Evolutionary conservation across 352 stramenopile species (phyloP), one percentile per base, ranked within the genome.

Genomic region (Poterioochromonas sp.): DNA sequence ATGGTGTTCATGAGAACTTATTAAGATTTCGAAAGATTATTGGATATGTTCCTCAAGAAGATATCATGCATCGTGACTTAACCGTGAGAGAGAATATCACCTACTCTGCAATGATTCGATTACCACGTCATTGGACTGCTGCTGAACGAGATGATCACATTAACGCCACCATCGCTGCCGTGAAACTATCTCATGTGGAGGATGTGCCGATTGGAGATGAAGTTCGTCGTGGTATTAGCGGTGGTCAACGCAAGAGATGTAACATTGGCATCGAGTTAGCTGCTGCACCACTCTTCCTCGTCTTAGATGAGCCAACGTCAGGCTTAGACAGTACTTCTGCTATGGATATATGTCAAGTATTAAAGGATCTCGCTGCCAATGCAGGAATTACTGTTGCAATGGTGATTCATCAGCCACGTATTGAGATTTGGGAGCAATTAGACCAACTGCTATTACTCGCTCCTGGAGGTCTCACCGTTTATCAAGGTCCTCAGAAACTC

Each of bases 21-120:
- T 35, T 26, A 35, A 34, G 8, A 32, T 35, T 63, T 34, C 22
- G 39, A 26, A 20, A 32, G 41, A 79, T 39, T 20, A 62, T 32
- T 5, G 60, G 44, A 3, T 85, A 85, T 73, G 82, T 85, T 18
- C 81, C 69, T 43, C 82, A 85, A 77, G 73, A 82, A n/a, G 77
- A 85, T 60, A 64, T 82, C 43, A 82, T 85, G 40, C 69, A 85
- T 47, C 79, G 74, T 5, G 71, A 76, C 41, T 81, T 85, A 39
- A 84, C 82, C 20, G 82, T 85, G 11, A 73, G 68, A n/a, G 82
- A 85, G 60, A 85, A 41, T 58, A 70, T 85, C 22, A 43, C 58
- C 18, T 85, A 82, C 51, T 79, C 82, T 0, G 79, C 81, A 18
- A 0, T 18, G 37, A 8, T 54, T 49, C 8, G 34, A 43, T 26